Percentiles rank a stretch among this genome's conserved stretches.
These are phyloP conservation scores for Isochrysis galbana DNA, from an alignment of 78 protist species.

Conservation along the genomic window DNA sequence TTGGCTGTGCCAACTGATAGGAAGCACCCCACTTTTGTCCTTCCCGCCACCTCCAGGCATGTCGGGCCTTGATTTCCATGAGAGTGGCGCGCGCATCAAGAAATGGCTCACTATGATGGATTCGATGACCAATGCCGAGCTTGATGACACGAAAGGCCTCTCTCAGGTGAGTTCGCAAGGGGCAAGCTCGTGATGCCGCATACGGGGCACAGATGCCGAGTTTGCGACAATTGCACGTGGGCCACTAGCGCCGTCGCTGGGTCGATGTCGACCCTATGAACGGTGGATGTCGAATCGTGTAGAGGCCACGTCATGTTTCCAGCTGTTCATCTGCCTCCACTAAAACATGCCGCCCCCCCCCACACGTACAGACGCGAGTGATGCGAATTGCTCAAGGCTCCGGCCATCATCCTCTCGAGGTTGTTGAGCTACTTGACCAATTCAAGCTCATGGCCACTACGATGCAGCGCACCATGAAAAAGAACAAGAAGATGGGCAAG, in stretches of 20 bases:
- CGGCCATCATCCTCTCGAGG: slow-evolving; percentile 74
- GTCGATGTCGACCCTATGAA: too few relatives aligned
- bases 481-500: slow-evolving; percentile 44
- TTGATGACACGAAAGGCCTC: slow-evolving; percentile 71
- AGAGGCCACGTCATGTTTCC: too few relatives aligned
- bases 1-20: too few relatives aligned
- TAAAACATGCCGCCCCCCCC: too few relatives aligned
- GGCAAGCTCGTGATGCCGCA: too few relatives aligned
- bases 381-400: slow-evolving; percentile 81
- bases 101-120: slow-evolving; percentile 87
- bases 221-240: too few relatives aligned
- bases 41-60: slow-evolving; percentile 17
- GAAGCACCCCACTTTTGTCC: too few relatives aligned
- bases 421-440: slow-evolving; percentile 74
- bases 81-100: slow-evolving; percentile 65
- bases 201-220: too few relatives aligned
- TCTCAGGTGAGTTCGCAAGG: too few relatives aligned
- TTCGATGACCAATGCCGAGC: slow-evolving; percentile 82
- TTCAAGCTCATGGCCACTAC: slow-evolving; percentile 57
- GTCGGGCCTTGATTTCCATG: slow-evolving; percentile 18
- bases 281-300: too few relatives aligned
- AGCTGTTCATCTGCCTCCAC: too few relatives aligned
- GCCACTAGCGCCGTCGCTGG: too few relatives aligned
- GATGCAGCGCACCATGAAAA: slow-evolving; percentile 38
- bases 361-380: slow-evolving; percentile 55